Evolutionary conservation across 2,329 filamentous ascomycete genomes (phyloP).

Genomic region (Colletotrichum endophyticum): DNA sequence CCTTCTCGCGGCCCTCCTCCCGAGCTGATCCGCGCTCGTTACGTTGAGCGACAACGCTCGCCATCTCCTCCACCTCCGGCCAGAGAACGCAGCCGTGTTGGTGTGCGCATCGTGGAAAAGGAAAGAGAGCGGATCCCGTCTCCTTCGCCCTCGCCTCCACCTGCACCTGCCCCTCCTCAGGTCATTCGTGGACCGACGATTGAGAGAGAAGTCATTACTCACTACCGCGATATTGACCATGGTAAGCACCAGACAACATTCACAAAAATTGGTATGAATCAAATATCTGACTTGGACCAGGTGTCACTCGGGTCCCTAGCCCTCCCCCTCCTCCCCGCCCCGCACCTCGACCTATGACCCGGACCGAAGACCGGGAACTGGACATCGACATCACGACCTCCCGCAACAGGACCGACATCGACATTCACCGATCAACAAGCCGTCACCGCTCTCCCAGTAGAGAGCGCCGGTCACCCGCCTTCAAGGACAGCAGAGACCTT

Average conservation of each 20-base stretch:
- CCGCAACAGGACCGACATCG: constrained; percentile 61
- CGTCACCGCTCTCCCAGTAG: constrained; percentile 38
- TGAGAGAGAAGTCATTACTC: constrained; percentile 87
- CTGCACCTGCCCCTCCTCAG: constrained; percentile 64
- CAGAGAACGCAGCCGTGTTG: constrained; percentile 16
- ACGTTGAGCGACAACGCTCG: constrained; percentile 44
- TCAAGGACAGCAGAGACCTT: constrained; percentile 61
- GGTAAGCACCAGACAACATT: constrained; percentile 56
- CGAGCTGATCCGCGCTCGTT: constrained; percentile 40
- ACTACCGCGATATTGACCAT: constrained; percentile 87
- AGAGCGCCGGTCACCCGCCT: constrained; percentile 44
- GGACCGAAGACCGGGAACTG: constrained; percentile 55
- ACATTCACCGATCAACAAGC: constrained; percentile 50
- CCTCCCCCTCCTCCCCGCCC: constrained; percentile 57
- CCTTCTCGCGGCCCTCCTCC: constrained; percentile 39
- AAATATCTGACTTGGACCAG: constrained; percentile 33
- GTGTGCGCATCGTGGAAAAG: constrained; percentile 49
- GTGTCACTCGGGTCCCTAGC: constrained; percentile 50
- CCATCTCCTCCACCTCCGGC: constrained; percentile 30
- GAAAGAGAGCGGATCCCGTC: constrained; percentile 46
- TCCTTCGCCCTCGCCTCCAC: constrained; percentile 56
- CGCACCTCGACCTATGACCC: constrained; percentile 46
- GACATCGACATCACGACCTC: constrained; percentile 67
- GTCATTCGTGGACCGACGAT: constrained; percentile 79
- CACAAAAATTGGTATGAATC: background rate